Evolutionary conservation across 768 basidiomycete species (phyloP), one percentile per base, ranked within the genome.

Genomic region (Chiua virens): DNA sequence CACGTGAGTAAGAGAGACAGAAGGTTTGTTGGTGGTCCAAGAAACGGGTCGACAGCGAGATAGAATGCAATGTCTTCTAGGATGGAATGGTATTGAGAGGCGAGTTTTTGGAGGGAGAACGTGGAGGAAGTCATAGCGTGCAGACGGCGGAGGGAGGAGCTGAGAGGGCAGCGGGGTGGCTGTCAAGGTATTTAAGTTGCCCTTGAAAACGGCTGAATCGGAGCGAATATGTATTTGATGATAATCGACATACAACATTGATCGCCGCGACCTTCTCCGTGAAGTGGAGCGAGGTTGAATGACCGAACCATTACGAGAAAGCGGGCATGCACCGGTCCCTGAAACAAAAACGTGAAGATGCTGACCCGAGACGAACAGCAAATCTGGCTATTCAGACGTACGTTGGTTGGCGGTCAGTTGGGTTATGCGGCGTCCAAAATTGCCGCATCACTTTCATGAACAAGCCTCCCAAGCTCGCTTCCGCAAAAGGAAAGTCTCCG

Each of bases 1-100:
- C 69, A 79, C 28, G 75, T 68, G 48, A 74, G 71, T 40, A 71
- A 62, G 13, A 82, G 64, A 17, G 70, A 50, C 25, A 61, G 46
- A 45, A 82, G 62, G 25, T 66, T 65, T 6, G 52, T 47, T 4
- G 79, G 80, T 2, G 80, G 80, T 0, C 79, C 79, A 1, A 71
- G 61, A 52, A 75, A 69, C 1, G 70, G 67, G 47, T 64, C 64
- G 6, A 69, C 65, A 3, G 70, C 65, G 23, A 72, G 55, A 59
- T 74, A 67, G 51, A 72, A 73, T 3, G 75, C 78, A 40, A 83
- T 73, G 43, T 66, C 63, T 59, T 78, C 73, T 40, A 75, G 52
- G 25, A 62, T 27, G 35, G 51, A 27, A 7, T 69, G 59, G 14
- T 20, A 46, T 4, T 32, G 41, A 4, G 8, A 32, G 13, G 45